Conservation (phyloP, 345 rosid genomes). For the Camelina hispida region DNA sequence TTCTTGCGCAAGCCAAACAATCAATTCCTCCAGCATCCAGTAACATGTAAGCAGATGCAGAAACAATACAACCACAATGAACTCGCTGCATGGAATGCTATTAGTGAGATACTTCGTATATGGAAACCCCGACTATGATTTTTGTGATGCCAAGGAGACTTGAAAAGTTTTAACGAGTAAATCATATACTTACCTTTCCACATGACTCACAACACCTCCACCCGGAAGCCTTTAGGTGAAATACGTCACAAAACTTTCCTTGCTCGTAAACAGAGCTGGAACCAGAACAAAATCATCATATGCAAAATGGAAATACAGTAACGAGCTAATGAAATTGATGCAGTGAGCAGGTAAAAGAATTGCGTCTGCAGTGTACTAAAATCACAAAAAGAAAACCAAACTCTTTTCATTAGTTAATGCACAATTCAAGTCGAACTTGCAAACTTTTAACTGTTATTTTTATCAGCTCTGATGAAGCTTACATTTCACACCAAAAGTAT, state of each 20-base stretch:
- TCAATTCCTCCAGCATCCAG: slow-evolving; percentile 96
- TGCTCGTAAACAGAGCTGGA: slow-evolving; percentile 77
- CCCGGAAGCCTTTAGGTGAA: slow-evolving; percentile 73
- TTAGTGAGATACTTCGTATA: slow-evolving; percentile 32
- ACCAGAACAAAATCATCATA: slow-evolving; percentile 19
- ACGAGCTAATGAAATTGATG: slow-evolving; percentile 1
- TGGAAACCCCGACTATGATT: slow-evolving; percentile 23
- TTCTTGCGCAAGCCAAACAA: slow-evolving; percentile 77
- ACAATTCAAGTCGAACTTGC: slow-evolving; percentile 7
- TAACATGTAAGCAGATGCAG: slow-evolving; percentile 56
- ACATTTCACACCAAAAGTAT: background rate
- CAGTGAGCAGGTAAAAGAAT: slow-evolving; percentile 19
- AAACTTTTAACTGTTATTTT: background rate
- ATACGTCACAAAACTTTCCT: slow-evolving; percentile 76
- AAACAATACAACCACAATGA: slow-evolving; percentile 96
- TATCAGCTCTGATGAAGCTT: slow-evolving; percentile 6
- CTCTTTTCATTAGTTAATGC: slow-evolving; percentile 12
- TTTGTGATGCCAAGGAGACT: slow-evolving; percentile 17
- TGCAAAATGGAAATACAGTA: slow-evolving; percentile 4
- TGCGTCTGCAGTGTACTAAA: slow-evolving; percentile 2
- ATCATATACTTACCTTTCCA: slow-evolving; percentile 70
- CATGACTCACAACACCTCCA: slow-evolving; percentile 95
- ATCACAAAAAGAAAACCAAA: slow-evolving; percentile 10
- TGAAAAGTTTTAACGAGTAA: background rate
- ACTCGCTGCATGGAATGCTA: slow-evolving; percentile 59